These are phyloP conservation scores for Aethionema arabicum DNA, from an alignment of 345 rosid genomes.

Conservation along the genomic window DNA sequence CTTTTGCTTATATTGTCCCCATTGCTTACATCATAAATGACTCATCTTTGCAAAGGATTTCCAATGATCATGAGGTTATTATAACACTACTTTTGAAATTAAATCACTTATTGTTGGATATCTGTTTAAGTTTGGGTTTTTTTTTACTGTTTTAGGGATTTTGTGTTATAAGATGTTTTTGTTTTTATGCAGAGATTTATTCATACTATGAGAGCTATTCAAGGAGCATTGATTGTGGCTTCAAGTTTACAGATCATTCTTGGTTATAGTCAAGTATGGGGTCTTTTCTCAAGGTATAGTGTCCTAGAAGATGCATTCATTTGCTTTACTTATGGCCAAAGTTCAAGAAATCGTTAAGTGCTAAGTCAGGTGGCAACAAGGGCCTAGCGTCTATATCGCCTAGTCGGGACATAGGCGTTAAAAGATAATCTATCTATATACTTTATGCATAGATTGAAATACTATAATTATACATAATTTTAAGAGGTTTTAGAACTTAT, in stretches of 20 bases:
- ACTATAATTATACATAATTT: no score
- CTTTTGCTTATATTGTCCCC: conserved; percentile 69
- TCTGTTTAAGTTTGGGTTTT: no score
- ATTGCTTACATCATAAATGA: conserved; percentile 78
- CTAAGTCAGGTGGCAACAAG: no score
- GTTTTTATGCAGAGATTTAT: conserved; percentile 87
- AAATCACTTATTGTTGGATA: not conserved
- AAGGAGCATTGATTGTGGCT: conserved; percentile 88
- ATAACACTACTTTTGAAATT: not conserved
- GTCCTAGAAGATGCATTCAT: not conserved
- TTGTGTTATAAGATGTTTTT: no score
- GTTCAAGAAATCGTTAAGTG: no score
- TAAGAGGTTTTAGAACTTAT: no score
- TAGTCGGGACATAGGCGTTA: no score
- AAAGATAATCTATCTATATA: no score
- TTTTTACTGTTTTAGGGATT: no score
- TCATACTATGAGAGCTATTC: conserved; percentile 86
- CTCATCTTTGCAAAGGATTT: conserved; percentile 58
- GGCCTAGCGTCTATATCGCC: no score
- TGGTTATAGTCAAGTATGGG: conserved; percentile 91
- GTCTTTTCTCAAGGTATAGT: conserved; percentile 75
- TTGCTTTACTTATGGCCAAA: not conserved
- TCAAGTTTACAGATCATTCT: conserved; percentile 85
- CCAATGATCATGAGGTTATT: conserved; percentile 67
- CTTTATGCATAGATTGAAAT: no score